Conservation (phyloP, 345 rosid genomes). For the Lepidium sativum region DNA sequence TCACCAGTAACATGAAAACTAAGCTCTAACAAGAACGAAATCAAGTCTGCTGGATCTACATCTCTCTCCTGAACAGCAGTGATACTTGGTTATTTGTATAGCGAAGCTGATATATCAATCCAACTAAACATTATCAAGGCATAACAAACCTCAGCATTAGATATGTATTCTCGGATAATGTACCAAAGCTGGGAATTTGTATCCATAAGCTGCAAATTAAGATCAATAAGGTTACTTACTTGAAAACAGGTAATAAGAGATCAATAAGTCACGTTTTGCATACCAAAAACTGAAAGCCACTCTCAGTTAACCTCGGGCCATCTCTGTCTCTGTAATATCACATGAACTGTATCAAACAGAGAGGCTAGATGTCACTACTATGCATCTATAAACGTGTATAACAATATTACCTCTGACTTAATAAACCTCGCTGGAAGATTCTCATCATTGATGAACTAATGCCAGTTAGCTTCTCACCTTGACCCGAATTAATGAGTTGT, state of each 20-base stretch:
- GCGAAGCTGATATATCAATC: not conserved
- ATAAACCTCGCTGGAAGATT: slow-evolving; percentile 83
- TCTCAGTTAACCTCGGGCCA: slow-evolving; percentile 72
- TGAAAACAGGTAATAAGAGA: slow-evolving; percentile 6
- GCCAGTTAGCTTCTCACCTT: slow-evolving; percentile 56
- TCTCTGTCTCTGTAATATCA: slow-evolving; percentile 63
- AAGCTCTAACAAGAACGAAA: slow-evolving; percentile 91
- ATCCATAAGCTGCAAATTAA: slow-evolving; percentile 76
- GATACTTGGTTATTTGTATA: not conserved
- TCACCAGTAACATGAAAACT: slow-evolving; percentile 90
- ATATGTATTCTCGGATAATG: slow-evolving; percentile 88
- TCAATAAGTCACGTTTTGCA: slow-evolving; percentile 23
- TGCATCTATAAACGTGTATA: not conserved
- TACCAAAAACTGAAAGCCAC: slow-evolving; percentile 99
- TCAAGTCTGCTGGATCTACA: slow-evolving; percentile 74
- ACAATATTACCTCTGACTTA: slow-evolving; percentile 54
- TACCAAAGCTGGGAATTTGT: slow-evolving; percentile 98
- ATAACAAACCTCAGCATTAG: slow-evolving; percentile 74
- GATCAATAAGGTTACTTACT: slow-evolving; percentile 17
- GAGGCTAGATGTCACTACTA: slow-evolving; percentile 6
- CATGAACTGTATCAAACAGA: not conserved
- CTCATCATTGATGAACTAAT: slow-evolving; percentile 90
- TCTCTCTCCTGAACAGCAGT: slow-evolving; percentile 68
- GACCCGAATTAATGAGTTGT: slow-evolving; percentile 78
- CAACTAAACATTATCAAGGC: slow-evolving; percentile 10